These are phyloP conservation scores for Erythrophleum fordii DNA, from an alignment of 306 rosid genomes.

Conservation along the genomic window DNA sequence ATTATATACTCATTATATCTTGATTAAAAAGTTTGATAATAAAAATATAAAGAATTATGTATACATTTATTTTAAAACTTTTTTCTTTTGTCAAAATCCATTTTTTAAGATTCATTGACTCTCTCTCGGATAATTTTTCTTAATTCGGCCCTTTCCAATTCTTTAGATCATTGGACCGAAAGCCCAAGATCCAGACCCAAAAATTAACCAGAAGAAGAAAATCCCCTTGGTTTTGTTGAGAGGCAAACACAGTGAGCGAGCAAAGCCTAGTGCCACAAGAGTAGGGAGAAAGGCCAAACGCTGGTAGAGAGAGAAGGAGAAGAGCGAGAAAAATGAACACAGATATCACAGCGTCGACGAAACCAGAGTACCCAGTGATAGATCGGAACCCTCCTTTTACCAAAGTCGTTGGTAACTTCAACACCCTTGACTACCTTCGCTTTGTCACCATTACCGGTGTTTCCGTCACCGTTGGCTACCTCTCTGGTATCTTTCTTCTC, in stretches of 20 bases:
- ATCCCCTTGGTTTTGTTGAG: background rate
- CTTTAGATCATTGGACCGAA: background rate
- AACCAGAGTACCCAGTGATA: conserved; percentile 83
- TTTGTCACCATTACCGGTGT: conserved; percentile 86
- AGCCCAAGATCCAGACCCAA: background rate
- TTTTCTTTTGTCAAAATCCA: too few relatives aligned
- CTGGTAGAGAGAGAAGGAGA: background rate
- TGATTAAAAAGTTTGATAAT: too few relatives aligned
- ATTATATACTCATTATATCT: too few relatives aligned
- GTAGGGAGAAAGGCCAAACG: too few relatives aligned
- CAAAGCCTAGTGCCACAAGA: too few relatives aligned
- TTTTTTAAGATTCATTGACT: too few relatives aligned
- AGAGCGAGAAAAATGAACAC: conserved; percentile 68
- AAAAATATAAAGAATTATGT: too few relatives aligned
- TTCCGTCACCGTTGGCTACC: conserved; percentile 96
- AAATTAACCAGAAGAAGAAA: background rate
- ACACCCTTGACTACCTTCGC: conserved; percentile 83
- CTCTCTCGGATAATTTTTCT: too few relatives aligned
- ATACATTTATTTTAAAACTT: too few relatives aligned
- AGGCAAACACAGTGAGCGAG: background rate
- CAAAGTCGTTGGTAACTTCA: conserved; percentile 84
- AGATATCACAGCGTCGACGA: conserved; percentile 85
- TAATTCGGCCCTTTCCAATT: background rate
- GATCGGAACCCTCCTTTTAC: conserved; percentile 98
- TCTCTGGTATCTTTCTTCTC: conserved; percentile 54